These are phyloP conservation scores for Pisolithus microcarpus DNA, from an alignment of 768 basidiomycete genomes.

Conservation along the genomic window DNA sequence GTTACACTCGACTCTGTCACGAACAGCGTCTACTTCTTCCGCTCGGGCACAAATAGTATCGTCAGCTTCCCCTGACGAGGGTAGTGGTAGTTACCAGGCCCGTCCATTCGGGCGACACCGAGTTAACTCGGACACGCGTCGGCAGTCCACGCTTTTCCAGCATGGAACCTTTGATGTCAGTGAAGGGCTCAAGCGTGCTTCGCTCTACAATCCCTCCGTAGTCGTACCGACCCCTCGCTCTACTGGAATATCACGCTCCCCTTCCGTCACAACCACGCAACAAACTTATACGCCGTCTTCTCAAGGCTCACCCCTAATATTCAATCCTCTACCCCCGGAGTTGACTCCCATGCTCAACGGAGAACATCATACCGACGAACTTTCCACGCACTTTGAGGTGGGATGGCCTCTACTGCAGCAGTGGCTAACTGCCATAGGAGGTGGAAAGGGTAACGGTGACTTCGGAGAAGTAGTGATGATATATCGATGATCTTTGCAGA, in stretches of 20 bases:
- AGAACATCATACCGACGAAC: conserved; percentile 86
- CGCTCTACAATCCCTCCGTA: conserved; percentile 17
- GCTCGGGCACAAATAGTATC: conserved; percentile 11
- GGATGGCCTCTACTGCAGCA: conserved; percentile 77
- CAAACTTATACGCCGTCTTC: conserved; percentile 22
- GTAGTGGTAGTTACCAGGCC: conserved; percentile 9
- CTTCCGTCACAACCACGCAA: conserved; percentile 45
- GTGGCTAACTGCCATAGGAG: conserved; percentile 59
- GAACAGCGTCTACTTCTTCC: conserved; percentile 24
- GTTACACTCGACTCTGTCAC: conserved; percentile 50
- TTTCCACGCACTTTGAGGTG: conserved; percentile 74
- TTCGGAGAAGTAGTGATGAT: conserved; percentile 74
- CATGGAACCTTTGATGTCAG: conserved; percentile 11
- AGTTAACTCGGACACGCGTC: conserved; percentile 26
- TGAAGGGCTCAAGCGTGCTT: conserved; percentile 15
- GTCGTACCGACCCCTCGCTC: conserved; percentile 36
- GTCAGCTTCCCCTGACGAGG: conserved; percentile 14
- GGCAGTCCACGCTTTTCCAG: conserved; percentile 7
- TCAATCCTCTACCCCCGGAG: conserved; percentile 39
- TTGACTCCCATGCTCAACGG: conserved; percentile 69
- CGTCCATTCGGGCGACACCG: conserved; percentile 17
- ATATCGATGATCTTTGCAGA: conserved; percentile 44
- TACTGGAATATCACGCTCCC: conserved; percentile 43
- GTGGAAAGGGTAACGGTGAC: conserved; percentile 55
- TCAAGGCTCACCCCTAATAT: conserved; percentile 18